phyloP scores from a whole-genome alignment of 805 yeast genomes.

The Hanseniaspora meyeri region DNA sequence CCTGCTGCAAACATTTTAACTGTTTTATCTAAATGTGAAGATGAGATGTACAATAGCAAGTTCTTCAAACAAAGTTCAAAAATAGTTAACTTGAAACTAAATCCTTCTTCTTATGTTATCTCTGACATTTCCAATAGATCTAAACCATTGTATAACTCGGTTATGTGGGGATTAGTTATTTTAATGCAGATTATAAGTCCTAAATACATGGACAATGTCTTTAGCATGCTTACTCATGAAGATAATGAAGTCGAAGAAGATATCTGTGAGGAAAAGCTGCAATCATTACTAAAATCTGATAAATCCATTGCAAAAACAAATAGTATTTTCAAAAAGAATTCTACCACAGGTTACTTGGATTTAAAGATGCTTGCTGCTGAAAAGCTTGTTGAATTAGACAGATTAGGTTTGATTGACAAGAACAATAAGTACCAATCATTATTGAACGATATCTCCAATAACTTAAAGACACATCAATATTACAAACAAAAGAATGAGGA shows the following conservation, averaged over 20 bases:
- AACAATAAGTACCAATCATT: conserved; percentile 64
- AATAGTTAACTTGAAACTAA: conserved; percentile 44
- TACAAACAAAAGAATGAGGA: conserved; percentile 36
- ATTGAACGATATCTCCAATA: conserved; percentile 71
- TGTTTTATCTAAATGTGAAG: conserved; percentile 30
- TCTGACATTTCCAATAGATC: conserved; percentile 43
- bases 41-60: conserved; percentile 17
- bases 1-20: conserved; percentile 36
- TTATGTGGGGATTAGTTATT: conserved; percentile 69
- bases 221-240: conserved; percentile 37
- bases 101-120: conserved; percentile 39
- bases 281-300: conserved; percentile 38
- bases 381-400: conserved; percentile 62
- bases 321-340: background rate
- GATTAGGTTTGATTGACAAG: conserved; percentile 50
- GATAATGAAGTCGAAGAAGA: conserved; percentile 52
- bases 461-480: conserved; percentile 49
- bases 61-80: conserved; percentile 35
- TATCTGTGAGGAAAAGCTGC: conserved; percentile 43
- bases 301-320: conserved; percentile 19
- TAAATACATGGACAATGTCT: conserved; percentile 2
- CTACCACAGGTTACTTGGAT: conserved; percentile 44
- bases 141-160: conserved; percentile 54
- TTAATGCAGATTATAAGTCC: conserved; percentile 49
- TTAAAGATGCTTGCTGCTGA: conserved; percentile 67